These are phyloP conservation scores for Penicillium canescens DNA, from an alignment of 495 filamentous ascomycete species.

Conservation along the genomic window DNA sequence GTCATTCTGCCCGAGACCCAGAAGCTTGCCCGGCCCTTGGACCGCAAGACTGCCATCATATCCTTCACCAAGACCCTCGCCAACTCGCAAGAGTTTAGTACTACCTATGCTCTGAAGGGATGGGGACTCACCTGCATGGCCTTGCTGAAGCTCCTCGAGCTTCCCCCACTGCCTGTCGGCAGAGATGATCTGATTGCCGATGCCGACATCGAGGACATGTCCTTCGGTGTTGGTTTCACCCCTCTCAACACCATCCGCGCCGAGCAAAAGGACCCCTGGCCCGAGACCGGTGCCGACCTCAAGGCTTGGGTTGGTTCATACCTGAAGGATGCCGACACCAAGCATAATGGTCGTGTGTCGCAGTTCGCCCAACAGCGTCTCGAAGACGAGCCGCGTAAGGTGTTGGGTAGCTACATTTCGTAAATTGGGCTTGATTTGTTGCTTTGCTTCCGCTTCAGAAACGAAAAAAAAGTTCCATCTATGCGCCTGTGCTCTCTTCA, in stretches of 20 bases:
- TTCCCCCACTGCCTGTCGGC: constrained; percentile 71
- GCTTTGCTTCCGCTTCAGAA: not conserved
- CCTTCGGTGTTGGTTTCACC: constrained; percentile 92
- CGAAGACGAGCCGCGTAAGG: constrained; percentile 51
- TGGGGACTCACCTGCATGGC: constrained; percentile 87
- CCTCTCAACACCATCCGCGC: constrained; percentile 84
- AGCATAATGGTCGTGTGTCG: constrained; percentile 54
- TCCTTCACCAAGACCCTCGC: constrained; percentile 88
- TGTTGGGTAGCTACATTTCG: constrained; percentile 59
- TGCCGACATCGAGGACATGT: constrained; percentile 88
- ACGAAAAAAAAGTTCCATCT: constrained; percentile 5
- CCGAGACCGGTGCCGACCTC: constrained; percentile 73
- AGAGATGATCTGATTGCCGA: constrained; percentile 78
- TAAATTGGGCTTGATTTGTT: constrained; percentile 7
- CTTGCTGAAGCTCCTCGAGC: constrained; percentile 82
- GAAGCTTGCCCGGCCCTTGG: constrained; percentile 78
- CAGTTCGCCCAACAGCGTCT: constrained; percentile 60
- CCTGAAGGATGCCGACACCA: constrained; percentile 60
- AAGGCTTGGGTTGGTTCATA: constrained; percentile 77
- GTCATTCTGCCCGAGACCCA: constrained; percentile 87
- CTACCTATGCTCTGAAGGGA: constrained; percentile 69
- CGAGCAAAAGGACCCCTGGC: constrained; percentile 68
- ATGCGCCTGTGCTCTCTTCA: not conserved
- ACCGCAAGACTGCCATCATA: constrained; percentile 91
- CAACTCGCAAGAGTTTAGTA: constrained; percentile 76